Base-by-base conservation (phyloP, 495 filamentous ascomycete species). In the Aeminium ludgeri region DNA sequence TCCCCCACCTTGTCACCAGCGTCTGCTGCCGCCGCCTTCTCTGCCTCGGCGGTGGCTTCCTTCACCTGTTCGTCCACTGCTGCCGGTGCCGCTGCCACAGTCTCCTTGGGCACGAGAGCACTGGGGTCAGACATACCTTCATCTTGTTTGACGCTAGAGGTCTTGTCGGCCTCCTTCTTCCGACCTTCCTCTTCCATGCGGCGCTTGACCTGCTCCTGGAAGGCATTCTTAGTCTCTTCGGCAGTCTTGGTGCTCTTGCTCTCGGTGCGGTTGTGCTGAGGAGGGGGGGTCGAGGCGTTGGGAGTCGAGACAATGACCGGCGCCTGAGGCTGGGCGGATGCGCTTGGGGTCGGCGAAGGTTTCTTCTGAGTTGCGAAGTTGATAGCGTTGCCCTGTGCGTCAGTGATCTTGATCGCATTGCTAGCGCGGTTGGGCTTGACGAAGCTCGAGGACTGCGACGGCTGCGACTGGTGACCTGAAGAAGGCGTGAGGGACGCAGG, bases 361-460 rank as follows among this genome's bases (percentile, higher is more conserved):
- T 53, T 63, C 52, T 52, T 54, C 60, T 72, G 75, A 49, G 68
- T 64, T 8, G 23, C 23, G 45, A 78, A 75, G 15, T 62, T 67
- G 50, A 78, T 60, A 15, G 55, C 70, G 55, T 82, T 79, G 40
- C 81, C 85, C 32, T 73, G 66, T 1, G 79, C 65, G 45, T 83
- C 76, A 63, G 80, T 86, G 64, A 95, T 91, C 30, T 74, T 64
- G 36, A 92, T 76, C 0, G 65, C 69, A 1, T 74, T 66, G 49
- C 66, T 80, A 59, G 76, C 79, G 55, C 73, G 80, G 41, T 59
- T 59, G 3, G 62, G 52, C 18, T 32, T 27, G 5, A 43, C 33
- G 25, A 51, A 51, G 37, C 30, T 18, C 15, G 45, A 38, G 11
- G 32, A 32, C 10, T 45, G 38, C 11, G 43, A 25, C 4, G 46